Percentiles rank a stretch among this genome's conserved stretches.
Evolutionary conservation across 129 eudicot genomes (phyloP).

Genomic region (Saposhnikovia divaricata): DNA sequence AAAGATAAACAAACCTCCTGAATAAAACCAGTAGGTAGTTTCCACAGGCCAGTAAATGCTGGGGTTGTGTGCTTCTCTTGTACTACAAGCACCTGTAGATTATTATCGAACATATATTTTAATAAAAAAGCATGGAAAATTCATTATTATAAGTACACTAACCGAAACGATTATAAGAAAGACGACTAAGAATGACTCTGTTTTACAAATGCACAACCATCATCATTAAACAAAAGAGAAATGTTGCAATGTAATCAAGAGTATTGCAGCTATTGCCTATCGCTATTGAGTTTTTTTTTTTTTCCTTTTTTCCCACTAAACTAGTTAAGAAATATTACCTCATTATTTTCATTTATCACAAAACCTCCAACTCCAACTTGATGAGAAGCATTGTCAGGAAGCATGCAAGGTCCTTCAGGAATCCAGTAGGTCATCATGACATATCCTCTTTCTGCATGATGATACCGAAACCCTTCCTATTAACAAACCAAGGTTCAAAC

Average conservation of each 20-base stretch:
- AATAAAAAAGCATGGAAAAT: neutral
- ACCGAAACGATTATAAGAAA: neutral
- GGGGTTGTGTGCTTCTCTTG: slow-evolving; percentile 74
- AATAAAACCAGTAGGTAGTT: slow-evolving; percentile 85
- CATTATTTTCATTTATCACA: slow-evolving; percentile 66
- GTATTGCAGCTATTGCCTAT: neutral
- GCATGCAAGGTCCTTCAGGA: slow-evolving; percentile 72
- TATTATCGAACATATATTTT: neutral
- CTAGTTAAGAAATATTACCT: slow-evolving; percentile 32
- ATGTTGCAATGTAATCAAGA: neutral
- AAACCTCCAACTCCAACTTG: slow-evolving; percentile 91
- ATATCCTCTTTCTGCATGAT: slow-evolving; percentile 77
- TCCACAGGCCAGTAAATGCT: slow-evolving; percentile 64
- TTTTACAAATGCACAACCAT: neutral
- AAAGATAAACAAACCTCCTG: slow-evolving; percentile 41
- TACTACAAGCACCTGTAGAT: slow-evolving; percentile 47
- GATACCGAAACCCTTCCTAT: slow-evolving; percentile 85
- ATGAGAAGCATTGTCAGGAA: slow-evolving; percentile 87
- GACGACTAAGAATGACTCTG: neutral
- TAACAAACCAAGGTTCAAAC: neutral
- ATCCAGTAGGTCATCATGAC: slow-evolving; percentile 94
- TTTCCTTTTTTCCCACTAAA: neutral
- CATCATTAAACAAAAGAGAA: neutral
- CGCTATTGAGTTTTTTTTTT: neutral
- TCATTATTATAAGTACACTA: neutral